These are phyloP conservation scores for Trypanosoma scelopori DNA, from an alignment of 208 protist species.

Conservation along the genomic window DNA sequence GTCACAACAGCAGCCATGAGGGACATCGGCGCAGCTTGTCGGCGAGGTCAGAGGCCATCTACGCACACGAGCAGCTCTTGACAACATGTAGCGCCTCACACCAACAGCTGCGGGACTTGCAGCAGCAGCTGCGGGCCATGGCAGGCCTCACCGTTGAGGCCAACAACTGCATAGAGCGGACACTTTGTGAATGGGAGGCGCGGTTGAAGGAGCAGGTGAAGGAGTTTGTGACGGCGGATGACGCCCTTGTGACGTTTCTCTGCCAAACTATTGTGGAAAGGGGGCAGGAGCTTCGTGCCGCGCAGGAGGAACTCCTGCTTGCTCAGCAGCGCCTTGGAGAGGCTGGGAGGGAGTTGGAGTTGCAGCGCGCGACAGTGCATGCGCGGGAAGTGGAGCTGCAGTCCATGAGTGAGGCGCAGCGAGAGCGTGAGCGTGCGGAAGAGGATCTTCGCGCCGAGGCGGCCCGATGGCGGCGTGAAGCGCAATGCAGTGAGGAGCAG, in stretches of 20 bases:
- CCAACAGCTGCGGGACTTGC: constrained; percentile 22
- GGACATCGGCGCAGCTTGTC: constrained; percentile 11
- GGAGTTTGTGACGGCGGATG: constrained; percentile 8
- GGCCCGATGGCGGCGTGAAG: not conserved
- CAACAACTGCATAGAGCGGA: constrained; percentile 2
- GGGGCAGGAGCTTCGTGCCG: constrained; percentile 3
- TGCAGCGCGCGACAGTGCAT: not conserved
- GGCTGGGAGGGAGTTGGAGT: not conserved
- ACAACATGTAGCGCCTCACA: constrained; percentile 13
- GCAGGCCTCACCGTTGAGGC: not conserved
- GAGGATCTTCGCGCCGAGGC: constrained; percentile 17
- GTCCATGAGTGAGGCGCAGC: not conserved
- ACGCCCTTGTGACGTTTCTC: constrained; percentile 21
- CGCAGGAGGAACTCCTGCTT: constrained; percentile 6
- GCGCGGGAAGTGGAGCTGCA: not conserved
- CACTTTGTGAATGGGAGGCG: not conserved
- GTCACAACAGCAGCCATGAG: constrained; percentile 6
- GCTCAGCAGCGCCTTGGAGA: not conserved
- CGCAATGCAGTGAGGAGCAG: not conserved
- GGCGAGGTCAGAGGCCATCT: constrained; percentile 7
- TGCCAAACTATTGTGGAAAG: constrained; percentile 4
- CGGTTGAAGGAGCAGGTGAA: constrained; percentile 12
- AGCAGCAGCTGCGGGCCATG: constrained; percentile 20
- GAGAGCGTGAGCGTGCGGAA: constrained; percentile 4
- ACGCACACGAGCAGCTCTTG: constrained; percentile 23